Evolutionary conservation across 148 eudicot species (phyloP).

Genomic region (Simmondsia chinensis): DNA sequence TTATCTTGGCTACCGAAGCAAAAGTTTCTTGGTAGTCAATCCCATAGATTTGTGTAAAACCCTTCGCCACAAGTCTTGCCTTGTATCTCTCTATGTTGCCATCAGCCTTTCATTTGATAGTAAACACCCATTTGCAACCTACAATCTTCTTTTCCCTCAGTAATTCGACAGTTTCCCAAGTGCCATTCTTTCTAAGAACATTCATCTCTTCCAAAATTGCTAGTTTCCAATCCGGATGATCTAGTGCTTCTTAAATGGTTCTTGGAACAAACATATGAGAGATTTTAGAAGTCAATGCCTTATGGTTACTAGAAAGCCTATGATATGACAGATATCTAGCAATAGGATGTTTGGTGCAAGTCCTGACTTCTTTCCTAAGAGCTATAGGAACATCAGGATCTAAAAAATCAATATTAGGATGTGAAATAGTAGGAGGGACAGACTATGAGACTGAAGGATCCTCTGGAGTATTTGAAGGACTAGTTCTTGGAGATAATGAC

Average conservation of each 20-base stretch:
- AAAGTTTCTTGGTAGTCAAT: background rate
- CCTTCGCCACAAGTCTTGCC: no score
- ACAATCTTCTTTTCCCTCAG: background rate
- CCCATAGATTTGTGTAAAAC: background rate
- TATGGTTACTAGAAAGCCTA: background rate
- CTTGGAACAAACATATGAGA: slow-evolving; percentile 5
- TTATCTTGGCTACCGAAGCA: slow-evolving; percentile 4
- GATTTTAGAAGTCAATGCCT: background rate
- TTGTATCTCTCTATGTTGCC: no score
- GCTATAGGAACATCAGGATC: slow-evolving; percentile 7
- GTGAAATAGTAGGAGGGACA: no score
- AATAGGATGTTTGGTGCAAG: slow-evolving; percentile 8
- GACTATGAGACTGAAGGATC: no score
- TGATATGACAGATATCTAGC: slow-evolving; percentile 3
- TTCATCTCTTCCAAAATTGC: background rate
- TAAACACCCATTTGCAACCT: background rate
- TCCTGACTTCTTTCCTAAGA: slow-evolving; percentile 2
- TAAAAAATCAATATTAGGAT: no score
- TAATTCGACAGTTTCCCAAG: background rate
- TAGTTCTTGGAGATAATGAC: background rate
- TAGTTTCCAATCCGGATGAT: background rate
- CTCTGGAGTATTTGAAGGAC: background rate
- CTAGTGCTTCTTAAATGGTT: slow-evolving; percentile 1
- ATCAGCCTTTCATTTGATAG: no score
- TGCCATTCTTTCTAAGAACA: background rate